Conservation (phyloP, 768 basidiomycete genomes). For the Kondoa subrosea region DNA sequence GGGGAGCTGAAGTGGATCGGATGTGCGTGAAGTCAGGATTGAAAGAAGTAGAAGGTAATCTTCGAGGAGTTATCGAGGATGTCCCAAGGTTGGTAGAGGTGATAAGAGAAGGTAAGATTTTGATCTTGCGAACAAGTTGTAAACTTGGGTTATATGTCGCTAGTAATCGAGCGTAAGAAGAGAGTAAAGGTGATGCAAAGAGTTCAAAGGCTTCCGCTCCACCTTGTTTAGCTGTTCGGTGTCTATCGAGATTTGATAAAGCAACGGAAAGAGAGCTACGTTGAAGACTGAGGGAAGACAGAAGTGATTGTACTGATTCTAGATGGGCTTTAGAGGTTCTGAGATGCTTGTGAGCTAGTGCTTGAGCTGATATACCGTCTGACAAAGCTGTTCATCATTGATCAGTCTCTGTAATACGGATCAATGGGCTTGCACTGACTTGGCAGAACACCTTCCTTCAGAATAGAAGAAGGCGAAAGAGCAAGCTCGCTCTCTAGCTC, state of each 20-base stretch:
- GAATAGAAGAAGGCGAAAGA: constrained; percentile 17
- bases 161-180: constrained; percentile 20
- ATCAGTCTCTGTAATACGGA: not conserved
- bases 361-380: constrained; percentile 11
- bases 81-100: not conserved
- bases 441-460: constrained; percentile 17
- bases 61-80: not conserved
- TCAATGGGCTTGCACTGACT: constrained; percentile 16
- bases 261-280: constrained; percentile 21
- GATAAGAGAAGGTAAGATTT: constrained; percentile 17
- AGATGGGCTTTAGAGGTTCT: constrained; percentile 21
- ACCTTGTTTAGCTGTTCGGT: constrained; percentile 17
- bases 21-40: not conserved
- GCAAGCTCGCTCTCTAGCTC: constrained; percentile 15
- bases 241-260: constrained; percentile 22
- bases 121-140: constrained; percentile 21
- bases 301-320: constrained; percentile 18
- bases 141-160: constrained; percentile 21
- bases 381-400: not conserved
- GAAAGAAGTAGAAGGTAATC: not conserved
- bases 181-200: constrained; percentile 14
- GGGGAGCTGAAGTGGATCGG: not conserved
- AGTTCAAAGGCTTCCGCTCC: constrained; percentile 17
- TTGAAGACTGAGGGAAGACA: constrained; percentile 20
- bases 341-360: constrained; percentile 19